Conservation (phyloP, 2,329 filamentous ascomycete genomes). For the Cordyceps militaris region DNA sequence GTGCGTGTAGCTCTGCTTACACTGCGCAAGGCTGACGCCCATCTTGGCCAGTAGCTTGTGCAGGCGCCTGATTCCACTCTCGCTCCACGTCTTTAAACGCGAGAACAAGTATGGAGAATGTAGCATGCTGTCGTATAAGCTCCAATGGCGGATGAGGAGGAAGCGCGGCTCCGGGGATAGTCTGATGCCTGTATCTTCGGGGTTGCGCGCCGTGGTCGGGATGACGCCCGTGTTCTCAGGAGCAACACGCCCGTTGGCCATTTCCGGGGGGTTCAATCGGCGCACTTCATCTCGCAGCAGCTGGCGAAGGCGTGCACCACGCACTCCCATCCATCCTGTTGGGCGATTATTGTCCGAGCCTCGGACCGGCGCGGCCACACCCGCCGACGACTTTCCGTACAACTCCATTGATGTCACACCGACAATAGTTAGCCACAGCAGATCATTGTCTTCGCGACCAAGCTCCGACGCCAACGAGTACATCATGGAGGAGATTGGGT, state of each 20-base stretch:
- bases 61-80: slow-evolving; percentile 76
- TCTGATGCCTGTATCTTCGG: slow-evolving; percentile 86
- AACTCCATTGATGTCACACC: slow-evolving; percentile 92
- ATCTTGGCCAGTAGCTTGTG: slow-evolving; percentile 97
- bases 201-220: slow-evolving; percentile 77
- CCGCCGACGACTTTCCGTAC: slow-evolving; percentile 78
- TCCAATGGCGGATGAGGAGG: slow-evolving; percentile 91
- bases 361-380: slow-evolving; percentile 57
- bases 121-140: slow-evolving; percentile 95
- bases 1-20: slow-evolving; percentile 91
- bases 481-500: slow-evolving; percentile 88
- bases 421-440: slow-evolving; percentile 91
- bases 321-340: slow-evolving; percentile 73
- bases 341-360: slow-evolving; percentile 47
- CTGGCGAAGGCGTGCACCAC: slow-evolving; percentile 77
- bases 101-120: slow-evolving; percentile 94
- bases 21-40: slow-evolving; percentile 90
- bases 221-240: slow-evolving; percentile 74
- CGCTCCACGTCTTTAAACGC: slow-evolving; percentile 88
- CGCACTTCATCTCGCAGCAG: slow-evolving; percentile 89
- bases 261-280: slow-evolving; percentile 75
- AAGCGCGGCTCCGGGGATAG: slow-evolving; percentile 92
- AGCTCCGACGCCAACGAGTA: slow-evolving; percentile 93
- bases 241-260: slow-evolving; percentile 53
- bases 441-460: slow-evolving; percentile 91